A percentile compares a stretch with the other conserved stretches of the same genome.
Evolutionary conservation across 768 basidiomycete species (phyloP).

Genomic region (Serpula lacrymans): DNA sequence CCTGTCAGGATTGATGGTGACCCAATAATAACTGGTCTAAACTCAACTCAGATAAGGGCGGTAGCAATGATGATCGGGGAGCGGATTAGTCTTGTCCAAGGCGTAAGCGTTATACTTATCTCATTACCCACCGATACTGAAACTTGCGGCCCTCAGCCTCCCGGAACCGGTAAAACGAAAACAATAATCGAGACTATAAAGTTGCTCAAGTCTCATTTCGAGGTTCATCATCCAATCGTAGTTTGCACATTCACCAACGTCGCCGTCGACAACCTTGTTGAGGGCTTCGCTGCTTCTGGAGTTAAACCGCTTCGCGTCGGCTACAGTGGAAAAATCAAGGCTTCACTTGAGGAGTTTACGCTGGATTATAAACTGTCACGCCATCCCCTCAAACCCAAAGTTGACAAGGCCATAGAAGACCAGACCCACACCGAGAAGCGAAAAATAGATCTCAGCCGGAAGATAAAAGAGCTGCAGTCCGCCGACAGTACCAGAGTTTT

Average conservation of each 20-base stretch:
- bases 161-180: conserved; percentile 91
- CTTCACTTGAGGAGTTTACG: conserved; percentile 52
- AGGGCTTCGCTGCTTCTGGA: conserved; percentile 58
- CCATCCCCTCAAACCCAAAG: conserved; percentile 52
- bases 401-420: conserved; percentile 40
- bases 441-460: conserved; percentile 21
- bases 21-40: conserved; percentile 61
- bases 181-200: conserved; percentile 86
- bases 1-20: conserved; percentile 77
- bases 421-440: conserved; percentile 29
- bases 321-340: conserved; percentile 53
- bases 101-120: conserved; percentile 44
- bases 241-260: conserved; percentile 95
- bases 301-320: conserved; percentile 79
- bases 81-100: conserved; percentile 78
- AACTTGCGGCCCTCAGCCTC: conserved; percentile 50
- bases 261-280: conserved; percentile 88
- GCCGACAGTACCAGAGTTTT: conserved; percentile 11
- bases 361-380: conserved; percentile 59
- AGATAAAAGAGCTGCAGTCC: conserved; percentile 17
- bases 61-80: conserved; percentile 86
- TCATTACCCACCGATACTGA: background rate
- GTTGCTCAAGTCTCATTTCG: conserved; percentile 77
- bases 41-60: conserved; percentile 74
- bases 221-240: conserved; percentile 78